Conservation (phyloP, 768 basidiomycete genomes). For the Pilatotrama ljubarskyi region DNA sequence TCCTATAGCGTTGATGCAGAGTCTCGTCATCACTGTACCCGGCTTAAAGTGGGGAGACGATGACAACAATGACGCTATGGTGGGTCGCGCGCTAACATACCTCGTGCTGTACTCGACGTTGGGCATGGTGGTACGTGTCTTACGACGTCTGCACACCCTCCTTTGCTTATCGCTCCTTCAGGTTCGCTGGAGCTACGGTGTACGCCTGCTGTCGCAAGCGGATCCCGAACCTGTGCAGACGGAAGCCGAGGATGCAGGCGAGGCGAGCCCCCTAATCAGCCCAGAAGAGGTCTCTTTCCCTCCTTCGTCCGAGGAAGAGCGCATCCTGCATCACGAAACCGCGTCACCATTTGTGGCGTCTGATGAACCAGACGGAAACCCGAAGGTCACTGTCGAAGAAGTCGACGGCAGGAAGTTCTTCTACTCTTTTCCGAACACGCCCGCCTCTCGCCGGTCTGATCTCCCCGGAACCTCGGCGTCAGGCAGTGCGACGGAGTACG, state of each 20-base stretch:
- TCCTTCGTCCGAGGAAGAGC: constrained; percentile 24
- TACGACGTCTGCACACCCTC: neutral
- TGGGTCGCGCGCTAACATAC: constrained; percentile 88
- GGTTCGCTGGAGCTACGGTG: constrained; percentile 93
- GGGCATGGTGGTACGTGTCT: constrained; percentile 82
- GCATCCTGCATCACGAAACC: constrained; percentile 17
- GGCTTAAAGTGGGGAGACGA: constrained; percentile 78
- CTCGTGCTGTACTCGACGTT: constrained; percentile 91
- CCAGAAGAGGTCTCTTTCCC: constrained; percentile 31
- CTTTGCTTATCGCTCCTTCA: constrained; percentile 27
- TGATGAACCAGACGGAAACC: constrained; percentile 17
- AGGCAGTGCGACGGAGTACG: constrained; percentile 20
- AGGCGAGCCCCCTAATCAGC: constrained; percentile 41
- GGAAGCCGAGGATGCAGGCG: constrained; percentile 27
- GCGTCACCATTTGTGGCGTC: constrained; percentile 10
- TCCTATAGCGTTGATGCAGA: constrained; percentile 93
- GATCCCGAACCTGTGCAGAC: constrained; percentile 46
- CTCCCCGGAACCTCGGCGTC: constrained; percentile 18
- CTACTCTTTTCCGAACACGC: constrained; percentile 67
- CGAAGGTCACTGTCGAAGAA: constrained; percentile 22
- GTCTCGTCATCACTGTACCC: constrained; percentile 79
- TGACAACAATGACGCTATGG: constrained; percentile 85
- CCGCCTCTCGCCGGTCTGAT: constrained; percentile 15
- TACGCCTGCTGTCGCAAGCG: constrained; percentile 75
- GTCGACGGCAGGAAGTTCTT: constrained; percentile 41